These are phyloP conservation scores for Hansenula lynferdii DNA, from an alignment of 1,139 yeast genomes.

Conservation along the genomic window DNA sequence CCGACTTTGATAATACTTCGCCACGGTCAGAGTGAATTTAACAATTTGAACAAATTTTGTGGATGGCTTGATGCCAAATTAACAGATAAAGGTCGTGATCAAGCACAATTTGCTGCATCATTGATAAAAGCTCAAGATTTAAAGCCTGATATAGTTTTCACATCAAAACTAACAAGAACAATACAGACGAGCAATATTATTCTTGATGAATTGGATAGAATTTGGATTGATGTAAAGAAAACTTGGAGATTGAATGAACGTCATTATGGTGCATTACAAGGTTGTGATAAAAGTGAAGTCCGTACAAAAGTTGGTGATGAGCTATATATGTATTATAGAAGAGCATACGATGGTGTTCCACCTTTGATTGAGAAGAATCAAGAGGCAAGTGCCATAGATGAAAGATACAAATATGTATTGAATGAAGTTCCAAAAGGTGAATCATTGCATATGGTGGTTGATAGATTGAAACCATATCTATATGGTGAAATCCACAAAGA, in stretches of 20 bases:
- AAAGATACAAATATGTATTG: slow-evolving; percentile 35
- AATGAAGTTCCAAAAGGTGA: slow-evolving; percentile 58
- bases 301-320: slow-evolving; percentile 50
- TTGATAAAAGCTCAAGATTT: slow-evolving; percentile 37
- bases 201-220: slow-evolving; percentile 66
- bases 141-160: slow-evolving; percentile 53
- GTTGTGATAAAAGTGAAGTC: slow-evolving; percentile 54
- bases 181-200: slow-evolving; percentile 63
- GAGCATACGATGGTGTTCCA: slow-evolving; percentile 67
- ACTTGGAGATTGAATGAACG: slow-evolving; percentile 76
- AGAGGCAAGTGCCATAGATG: slow-evolving; percentile 32
- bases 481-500: slow-evolving; percentile 36
- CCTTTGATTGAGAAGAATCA: slow-evolving; percentile 41
- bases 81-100: slow-evolving; percentile 54
- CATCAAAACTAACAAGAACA: slow-evolving; percentile 62
- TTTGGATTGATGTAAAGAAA: slow-evolving; percentile 86
- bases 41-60: slow-evolving; percentile 64
- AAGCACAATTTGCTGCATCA: slow-evolving; percentile 57
- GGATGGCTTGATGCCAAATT: slow-evolving; percentile 81
- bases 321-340: slow-evolving; percentile 59
- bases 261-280: slow-evolving; percentile 76
- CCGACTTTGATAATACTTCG: slow-evolving; percentile 48
- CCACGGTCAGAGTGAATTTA: slow-evolving; percentile 77
- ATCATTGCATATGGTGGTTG: slow-evolving; percentile 61
- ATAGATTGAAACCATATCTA: slow-evolving; percentile 55